Percentiles rank a stretch among this genome's conserved stretches.
Conservation (phyloP, 1,139 yeast species). For the Candida neerlandica region DNA sequence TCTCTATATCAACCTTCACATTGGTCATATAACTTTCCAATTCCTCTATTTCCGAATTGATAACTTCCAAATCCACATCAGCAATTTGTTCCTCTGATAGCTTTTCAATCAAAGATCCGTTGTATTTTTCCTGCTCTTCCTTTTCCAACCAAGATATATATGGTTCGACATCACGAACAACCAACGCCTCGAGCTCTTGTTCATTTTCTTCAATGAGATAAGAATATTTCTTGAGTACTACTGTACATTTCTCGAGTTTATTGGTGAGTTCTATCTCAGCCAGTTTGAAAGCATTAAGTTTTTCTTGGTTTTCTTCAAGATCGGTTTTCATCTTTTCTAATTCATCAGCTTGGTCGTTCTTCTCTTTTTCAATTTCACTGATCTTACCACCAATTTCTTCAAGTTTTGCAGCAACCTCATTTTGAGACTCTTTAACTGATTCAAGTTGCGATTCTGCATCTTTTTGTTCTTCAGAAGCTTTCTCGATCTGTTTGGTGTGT, state of each 20-base stretch:
- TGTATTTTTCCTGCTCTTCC: constrained; percentile 36
- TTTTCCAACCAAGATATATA: constrained; percentile 53
- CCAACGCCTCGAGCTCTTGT: constrained; percentile 41
- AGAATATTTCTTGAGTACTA: constrained; percentile 43
- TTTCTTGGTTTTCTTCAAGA: constrained; percentile 53
- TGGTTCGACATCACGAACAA: constrained; percentile 54
- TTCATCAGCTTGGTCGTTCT: constrained; percentile 36
- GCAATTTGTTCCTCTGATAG: constrained; percentile 57
- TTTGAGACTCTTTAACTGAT: constrained; percentile 27
- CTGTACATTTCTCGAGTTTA: constrained; percentile 60
- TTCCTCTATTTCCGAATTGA: constrained; percentile 55
- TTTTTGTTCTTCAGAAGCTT: constrained; percentile 40
- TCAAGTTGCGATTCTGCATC: constrained; percentile 33
- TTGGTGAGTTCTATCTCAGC: constrained; percentile 69
- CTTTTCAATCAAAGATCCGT: constrained; percentile 40
- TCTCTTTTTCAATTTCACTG: constrained; percentile 26
- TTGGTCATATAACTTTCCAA: constrained; percentile 60
- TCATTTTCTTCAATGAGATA: constrained; percentile 40
- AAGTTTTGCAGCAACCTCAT: constrained; percentile 41
- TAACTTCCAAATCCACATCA: constrained; percentile 48
- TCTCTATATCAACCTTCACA: constrained; percentile 70
- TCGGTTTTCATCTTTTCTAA: constrained; percentile 44
- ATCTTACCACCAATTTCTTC: constrained; percentile 31
- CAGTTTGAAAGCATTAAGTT: constrained; percentile 64
- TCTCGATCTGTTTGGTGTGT: constrained; percentile 49